Base-by-base conservation (phyloP, 345 rosid species). In the Eucalyptus sp. region DNA sequence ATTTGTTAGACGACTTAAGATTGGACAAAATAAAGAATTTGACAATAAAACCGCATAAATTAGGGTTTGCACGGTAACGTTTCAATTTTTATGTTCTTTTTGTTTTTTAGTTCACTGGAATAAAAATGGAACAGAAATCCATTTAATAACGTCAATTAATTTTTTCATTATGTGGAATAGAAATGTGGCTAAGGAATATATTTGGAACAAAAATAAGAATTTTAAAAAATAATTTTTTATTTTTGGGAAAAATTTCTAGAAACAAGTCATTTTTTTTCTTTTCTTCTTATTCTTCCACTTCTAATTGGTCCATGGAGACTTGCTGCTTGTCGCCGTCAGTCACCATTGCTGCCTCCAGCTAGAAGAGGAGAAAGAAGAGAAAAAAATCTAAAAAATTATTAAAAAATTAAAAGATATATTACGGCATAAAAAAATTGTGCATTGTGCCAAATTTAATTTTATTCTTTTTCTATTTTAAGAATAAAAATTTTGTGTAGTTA, bases 271-370 rank as follows among this genome's bases (percentile, higher is more conserved):
- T 51, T 50, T 6, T 2, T 10, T 48, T 46, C 14, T 49, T 49
- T 50, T 50, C 51, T 52, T 52, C 24, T 52, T 17, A 52, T 18
- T 52, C 2, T 17, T 17, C 56, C 56, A 17, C 24, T 52, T 52
- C 24, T 52, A 52, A 52, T 52, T 2, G 0, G 24, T 52, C 24
- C 0, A 0, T 52, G 56, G 24, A 52, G 56, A 52, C 24, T 17
- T 52, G 4, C 9, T 0, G 1, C 20, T 7, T 51, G 56, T 51
- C 2, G 1, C 8, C 0, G 0, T 51, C 0, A 1, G 22, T 51
- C 54, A 51, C 8, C 8, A 17, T 0, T 51, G 0, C 4, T 22
- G 4, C 2, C 22, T 7, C 22, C 1, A 0, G 22, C 56, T 51
- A 51, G 56, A 51, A 3, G 56, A 51, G 9, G 56, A 51, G 22